phyloP scores from a whole-genome alignment of 1,139 yeast genomes.

The Diutina ranongensis region DNA sequence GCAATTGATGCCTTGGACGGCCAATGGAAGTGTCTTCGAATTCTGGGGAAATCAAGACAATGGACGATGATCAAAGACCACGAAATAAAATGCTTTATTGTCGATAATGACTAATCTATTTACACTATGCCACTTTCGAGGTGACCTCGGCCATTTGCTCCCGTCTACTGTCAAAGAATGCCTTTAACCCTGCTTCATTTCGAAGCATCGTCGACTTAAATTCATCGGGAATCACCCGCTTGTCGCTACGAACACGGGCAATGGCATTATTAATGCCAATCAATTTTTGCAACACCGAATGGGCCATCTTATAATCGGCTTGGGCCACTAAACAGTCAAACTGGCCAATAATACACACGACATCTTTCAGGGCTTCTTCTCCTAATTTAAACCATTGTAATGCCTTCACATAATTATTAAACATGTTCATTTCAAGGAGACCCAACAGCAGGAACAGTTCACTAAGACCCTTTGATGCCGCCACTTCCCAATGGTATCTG shows the following conservation, averaged over 20 bases:
- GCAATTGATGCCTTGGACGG: neutral
- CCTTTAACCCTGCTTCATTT: neutral
- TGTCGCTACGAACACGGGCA: neutral
- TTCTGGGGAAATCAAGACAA: neutral
- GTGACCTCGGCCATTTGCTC: neutral
- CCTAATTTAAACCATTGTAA: conserved; percentile 82
- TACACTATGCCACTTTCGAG: neutral
- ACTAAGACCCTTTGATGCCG: conserved; percentile 65
- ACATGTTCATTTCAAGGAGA: conserved; percentile 61
- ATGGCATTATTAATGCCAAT: neutral
- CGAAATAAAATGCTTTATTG: neutral
- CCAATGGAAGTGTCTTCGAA: neutral
- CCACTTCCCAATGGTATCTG: conserved; percentile 59
- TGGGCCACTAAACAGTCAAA: conserved; percentile 43
- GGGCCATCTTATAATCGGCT: conserved; percentile 19
- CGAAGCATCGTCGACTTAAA: neutral
- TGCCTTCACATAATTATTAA: conserved; percentile 42
- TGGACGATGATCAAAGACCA: neutral
- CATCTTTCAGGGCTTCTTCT: conserved; percentile 44
- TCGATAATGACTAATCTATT: neutral
- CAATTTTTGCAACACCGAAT: neutral
- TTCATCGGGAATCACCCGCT: neutral
- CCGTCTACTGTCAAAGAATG: neutral
- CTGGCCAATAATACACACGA: conserved; percentile 60
- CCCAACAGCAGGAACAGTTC: conserved; percentile 75